Percentiles rank a stretch among this genome's conserved stretches.
Conservation (phyloP, 192 early-diverging fungal species). For the Oehlia diaphana region DNA sequence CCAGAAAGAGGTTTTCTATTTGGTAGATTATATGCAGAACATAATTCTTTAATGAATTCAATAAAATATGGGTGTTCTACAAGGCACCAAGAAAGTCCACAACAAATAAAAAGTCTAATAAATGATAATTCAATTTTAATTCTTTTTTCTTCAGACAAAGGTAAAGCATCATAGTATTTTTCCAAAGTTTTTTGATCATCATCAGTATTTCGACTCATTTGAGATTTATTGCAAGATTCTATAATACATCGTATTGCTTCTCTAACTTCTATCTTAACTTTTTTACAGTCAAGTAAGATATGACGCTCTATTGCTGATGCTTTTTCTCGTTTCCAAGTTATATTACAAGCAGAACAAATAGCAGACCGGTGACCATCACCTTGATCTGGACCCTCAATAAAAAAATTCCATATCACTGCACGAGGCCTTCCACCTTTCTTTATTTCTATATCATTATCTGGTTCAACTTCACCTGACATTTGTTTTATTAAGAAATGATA, state of each 20-base stretch:
- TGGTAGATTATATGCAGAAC: too few species aligned
- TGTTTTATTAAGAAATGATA: too few species aligned
- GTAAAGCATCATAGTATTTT: not conserved
- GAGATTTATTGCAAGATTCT: not conserved
- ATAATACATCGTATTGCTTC: not conserved
- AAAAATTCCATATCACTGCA: not conserved
- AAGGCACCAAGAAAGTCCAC: too few species aligned
- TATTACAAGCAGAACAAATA: not conserved
- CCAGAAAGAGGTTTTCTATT: too few species aligned
- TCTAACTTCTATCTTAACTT: not conserved
- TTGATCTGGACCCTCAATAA: not conserved
- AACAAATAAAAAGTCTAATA: not conserved
- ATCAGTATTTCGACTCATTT: not conserved
- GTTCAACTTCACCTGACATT: too few species aligned
- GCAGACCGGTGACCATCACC: not conserved
- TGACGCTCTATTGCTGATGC: not conserved
- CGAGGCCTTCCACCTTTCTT: not conserved
- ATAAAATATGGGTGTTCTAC: too few species aligned
- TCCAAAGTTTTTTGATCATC: not conserved
- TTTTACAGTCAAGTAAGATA: not conserved
- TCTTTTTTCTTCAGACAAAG: not conserved
- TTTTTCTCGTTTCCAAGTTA: not conserved
- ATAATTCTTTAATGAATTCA: too few species aligned
- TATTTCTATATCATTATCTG: too few species aligned
- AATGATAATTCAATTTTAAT: not conserved